A percentile compares a stretch with the other conserved stretches of the same genome.
Conservation (phyloP, 2,329 filamentous ascomycete genomes). For the Aspergillus sojae region DNA sequence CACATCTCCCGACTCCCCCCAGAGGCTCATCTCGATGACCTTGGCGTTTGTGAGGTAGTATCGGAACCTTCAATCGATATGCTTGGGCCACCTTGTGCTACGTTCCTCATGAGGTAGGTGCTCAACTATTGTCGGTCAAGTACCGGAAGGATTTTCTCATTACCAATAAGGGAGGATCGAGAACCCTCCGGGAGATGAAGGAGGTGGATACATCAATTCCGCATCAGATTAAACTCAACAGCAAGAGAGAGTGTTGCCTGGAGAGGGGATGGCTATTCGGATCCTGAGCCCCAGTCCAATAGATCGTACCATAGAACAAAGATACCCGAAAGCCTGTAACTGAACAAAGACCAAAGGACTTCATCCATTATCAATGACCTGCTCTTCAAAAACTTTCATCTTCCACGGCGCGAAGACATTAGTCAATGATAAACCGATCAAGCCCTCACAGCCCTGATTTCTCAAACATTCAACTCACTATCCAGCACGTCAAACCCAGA, state of each 20-base stretch:
- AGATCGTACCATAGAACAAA: conserved; percentile 5
- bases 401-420: not conserved
- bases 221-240: conserved; percentile 1
- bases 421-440: not conserved
- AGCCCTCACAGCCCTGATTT: not conserved
- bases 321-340: not conserved
- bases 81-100: not conserved
- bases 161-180: not conserved
- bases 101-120: not conserved
- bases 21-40: not conserved
- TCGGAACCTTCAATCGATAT: not conserved
- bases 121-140: not conserved
- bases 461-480: not conserved
- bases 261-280: not conserved
- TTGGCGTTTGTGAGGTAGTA: conserved; percentile 2
- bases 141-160: not conserved
- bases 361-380: not conserved
- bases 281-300: not conserved
- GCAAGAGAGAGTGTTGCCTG: not conserved
- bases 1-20: no score
- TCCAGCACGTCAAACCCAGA: not conserved
- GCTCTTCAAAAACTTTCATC: not conserved
- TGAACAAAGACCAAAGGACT: not conserved
- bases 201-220: conserved; percentile 1
- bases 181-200: conserved; percentile 1